phyloP scores from a whole-genome alignment of 2,329 filamentous ascomycete species.

The Stagonosporopsis cucurbitacearum region DNA sequence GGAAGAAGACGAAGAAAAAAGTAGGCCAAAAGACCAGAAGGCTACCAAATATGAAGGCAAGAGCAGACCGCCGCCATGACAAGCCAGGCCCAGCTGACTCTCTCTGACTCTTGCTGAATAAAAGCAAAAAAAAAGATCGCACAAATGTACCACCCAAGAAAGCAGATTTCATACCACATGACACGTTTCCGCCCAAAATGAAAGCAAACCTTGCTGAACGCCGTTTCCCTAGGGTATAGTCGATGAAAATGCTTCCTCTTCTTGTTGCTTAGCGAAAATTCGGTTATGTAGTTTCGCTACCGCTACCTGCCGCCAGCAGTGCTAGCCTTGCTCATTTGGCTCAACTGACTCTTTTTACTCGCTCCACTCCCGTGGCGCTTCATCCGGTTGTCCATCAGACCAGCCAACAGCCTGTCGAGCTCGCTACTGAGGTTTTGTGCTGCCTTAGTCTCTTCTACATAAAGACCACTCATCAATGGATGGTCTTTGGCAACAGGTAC shows the following conservation, averaged over 20 bases:
- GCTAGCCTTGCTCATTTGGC: conserved; percentile 5
- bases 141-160: background rate
- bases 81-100: conserved; percentile 11
- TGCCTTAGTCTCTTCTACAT: conserved; percentile 84
- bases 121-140: background rate
- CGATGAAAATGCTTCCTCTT: background rate
- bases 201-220: conserved; percentile 4
- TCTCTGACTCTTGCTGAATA: background rate
- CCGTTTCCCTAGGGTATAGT: conserved; percentile 14
- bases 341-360: conserved; percentile 13
- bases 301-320: background rate
- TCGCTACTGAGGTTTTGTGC: conserved; percentile 87
- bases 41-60: background rate
- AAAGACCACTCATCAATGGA: conserved; percentile 79
- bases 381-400: conserved; percentile 68
- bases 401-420: conserved; percentile 84
- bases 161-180: conserved; percentile 9
- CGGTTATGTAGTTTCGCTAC: background rate
- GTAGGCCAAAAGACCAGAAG: background rate
- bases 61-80: conserved; percentile 3
- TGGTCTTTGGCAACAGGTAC: conserved; percentile 82
- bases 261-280: background rate
- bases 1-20: too few relatives aligned
- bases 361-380: conserved; percentile 19
- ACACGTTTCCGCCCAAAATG: background rate